A percentile compares a stretch with the other conserved stretches of the same genome.
phyloP scores from a whole-genome alignment of 2,329 filamentous ascomycete species.

The Neofusicoccum ribis region DNA sequence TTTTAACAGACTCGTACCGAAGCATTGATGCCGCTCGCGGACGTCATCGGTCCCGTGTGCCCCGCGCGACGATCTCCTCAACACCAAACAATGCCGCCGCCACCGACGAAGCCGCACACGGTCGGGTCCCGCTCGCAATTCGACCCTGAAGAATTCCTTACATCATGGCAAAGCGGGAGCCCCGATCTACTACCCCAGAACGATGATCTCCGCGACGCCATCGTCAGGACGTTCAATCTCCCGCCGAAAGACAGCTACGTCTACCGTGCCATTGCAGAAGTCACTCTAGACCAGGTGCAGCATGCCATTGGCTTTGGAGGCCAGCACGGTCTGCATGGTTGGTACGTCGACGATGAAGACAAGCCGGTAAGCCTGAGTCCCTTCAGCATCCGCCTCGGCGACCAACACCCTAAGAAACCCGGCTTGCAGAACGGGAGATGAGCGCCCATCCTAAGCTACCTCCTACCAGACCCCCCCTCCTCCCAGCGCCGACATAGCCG shows the following conservation, averaged over 20 bases:
- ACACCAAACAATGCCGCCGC: conserved; percentile 17
- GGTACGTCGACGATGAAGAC: conserved; percentile 50
- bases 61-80: conserved; percentile 2
- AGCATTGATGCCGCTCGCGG: too few species aligned
- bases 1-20: too few species aligned
- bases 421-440: conserved; percentile 23
- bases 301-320: conserved; percentile 49
- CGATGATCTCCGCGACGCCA: conserved; percentile 48
- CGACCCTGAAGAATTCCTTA: conserved; percentile 48
- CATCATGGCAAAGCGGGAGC: conserved; percentile 36
- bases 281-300: conserved; percentile 53
- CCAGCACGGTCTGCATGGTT: conserved; percentile 50
- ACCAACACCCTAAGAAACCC: conserved; percentile 7
- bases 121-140: conserved; percentile 33
- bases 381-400: neutral
- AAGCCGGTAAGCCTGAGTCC: conserved; percentile 22
- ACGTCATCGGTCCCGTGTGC: neutral
- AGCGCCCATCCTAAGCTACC: conserved; percentile 11
- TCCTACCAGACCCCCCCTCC: conserved; percentile 43
- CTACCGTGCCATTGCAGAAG: conserved; percentile 53
- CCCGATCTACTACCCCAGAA: conserved; percentile 36
- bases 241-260: conserved; percentile 48
- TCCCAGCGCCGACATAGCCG: conserved; percentile 58
- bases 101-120: conserved; percentile 9
- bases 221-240: conserved; percentile 51